Evolutionary conservation across 2,329 filamentous ascomycete species (phyloP).

Genomic region (Aspergillus sergii): DNA sequence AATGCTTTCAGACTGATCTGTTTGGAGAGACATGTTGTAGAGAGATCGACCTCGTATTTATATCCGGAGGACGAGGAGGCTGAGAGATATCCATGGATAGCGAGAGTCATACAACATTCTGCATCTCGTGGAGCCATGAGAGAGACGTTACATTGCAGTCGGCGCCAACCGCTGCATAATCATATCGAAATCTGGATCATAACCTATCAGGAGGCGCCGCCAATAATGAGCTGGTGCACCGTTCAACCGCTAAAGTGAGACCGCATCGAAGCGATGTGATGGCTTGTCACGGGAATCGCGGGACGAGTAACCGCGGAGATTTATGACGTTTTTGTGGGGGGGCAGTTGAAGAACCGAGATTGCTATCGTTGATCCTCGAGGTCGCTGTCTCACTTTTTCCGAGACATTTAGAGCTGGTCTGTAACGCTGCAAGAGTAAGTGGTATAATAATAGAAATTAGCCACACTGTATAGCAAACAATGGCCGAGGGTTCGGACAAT

Average conservation of each 20-base stretch:
- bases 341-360: not conserved
- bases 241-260: constrained; percentile 13
- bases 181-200: constrained; percentile 3
- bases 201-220: constrained; percentile 9
- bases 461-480: not conserved
- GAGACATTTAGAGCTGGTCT: not conserved
- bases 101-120: constrained; percentile 5
- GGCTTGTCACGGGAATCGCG: not conserved
- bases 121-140: constrained; percentile 1
- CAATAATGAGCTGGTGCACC: not conserved
- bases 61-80: not conserved
- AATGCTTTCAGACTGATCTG: not conserved
- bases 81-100: not conserved
- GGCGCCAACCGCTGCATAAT: not conserved
- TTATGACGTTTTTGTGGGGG: constrained; percentile 1
- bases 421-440: not conserved
- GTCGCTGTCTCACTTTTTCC: not conserved
- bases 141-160: not conserved
- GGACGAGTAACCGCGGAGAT: too few species aligned
- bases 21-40: not conserved
- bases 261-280: constrained; percentile 7
- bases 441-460: constrained; percentile 2
- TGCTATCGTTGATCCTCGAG: not conserved
- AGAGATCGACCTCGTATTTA: constrained; percentile 3
- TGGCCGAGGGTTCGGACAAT: not conserved